phyloP scores from a whole-genome alignment of 2,329 filamentous ascomycete species.

The Penicillium sp. region DNA sequence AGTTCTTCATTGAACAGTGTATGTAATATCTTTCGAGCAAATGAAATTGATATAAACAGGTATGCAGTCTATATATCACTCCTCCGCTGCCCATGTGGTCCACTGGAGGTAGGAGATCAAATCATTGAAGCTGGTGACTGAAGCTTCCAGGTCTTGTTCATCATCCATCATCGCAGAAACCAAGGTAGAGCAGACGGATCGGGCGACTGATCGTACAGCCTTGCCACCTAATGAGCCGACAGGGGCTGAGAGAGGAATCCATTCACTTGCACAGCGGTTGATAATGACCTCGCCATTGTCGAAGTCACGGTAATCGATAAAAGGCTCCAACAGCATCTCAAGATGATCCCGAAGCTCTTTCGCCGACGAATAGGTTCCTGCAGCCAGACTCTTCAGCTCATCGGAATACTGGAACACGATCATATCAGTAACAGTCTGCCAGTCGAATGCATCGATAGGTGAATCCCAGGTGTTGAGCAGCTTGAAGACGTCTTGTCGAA shows the following conservation, averaged over 20 bases:
- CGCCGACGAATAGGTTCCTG: conserved; percentile 18
- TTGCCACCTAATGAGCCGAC: conserved; percentile 19
- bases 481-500: conserved; percentile 44
- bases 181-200: conserved; percentile 32
- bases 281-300: not conserved
- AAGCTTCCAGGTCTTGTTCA: not conserved
- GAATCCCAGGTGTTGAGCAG: conserved; percentile 35
- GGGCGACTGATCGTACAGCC: conserved; percentile 29
- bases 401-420: conserved; percentile 60
- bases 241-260: conserved; percentile 7
- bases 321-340: conserved; percentile 6
- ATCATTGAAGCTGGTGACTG: not conserved
- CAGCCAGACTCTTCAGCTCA: conserved; percentile 41
- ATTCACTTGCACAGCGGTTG: conserved; percentile 4
- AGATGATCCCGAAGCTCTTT: not conserved
- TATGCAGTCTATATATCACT: not conserved
- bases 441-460: conserved; percentile 47
- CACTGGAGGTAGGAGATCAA: not conserved
- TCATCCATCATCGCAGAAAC: conserved; percentile 3
- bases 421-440: conserved; percentile 65
- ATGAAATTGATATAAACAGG: not conserved
- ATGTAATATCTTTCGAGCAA: not conserved
- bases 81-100: not conserved
- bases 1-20: not conserved
- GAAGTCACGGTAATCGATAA: conserved; percentile 11